phyloP scores from a whole-genome alignment of 305 asterid genomes.

The Solanum chacoense region DNA sequence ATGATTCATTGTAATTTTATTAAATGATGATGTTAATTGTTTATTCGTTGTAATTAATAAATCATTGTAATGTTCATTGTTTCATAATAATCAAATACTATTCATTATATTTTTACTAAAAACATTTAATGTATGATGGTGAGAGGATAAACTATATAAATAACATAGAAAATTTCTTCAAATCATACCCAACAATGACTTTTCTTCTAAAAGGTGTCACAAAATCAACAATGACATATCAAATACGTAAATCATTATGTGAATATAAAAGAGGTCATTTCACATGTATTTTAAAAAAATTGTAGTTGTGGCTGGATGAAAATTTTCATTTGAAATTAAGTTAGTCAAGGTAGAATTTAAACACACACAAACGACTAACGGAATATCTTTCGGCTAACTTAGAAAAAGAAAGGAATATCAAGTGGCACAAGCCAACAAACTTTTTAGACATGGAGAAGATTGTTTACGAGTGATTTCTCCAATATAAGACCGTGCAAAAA shows the following conservation, averaged over 20 bases:
- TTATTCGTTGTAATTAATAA: not conserved
- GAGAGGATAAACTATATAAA: not conserved
- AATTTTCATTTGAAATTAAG: not conserved
- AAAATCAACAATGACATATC: not conserved
- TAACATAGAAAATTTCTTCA: not conserved
- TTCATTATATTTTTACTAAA: not conserved
- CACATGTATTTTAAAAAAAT: not conserved
- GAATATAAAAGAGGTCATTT: not conserved
- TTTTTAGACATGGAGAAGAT: not conserved
- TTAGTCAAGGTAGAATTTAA: not conserved
- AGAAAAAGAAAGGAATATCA: not conserved
- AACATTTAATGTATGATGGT: not conserved
- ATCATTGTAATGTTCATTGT: not conserved
- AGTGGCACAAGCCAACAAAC: not conserved
- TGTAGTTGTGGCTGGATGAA: not conserved
- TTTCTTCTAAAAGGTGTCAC: not conserved
- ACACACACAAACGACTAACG: not conserved
- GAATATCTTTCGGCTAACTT: not conserved
- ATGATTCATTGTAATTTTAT: not conserved
- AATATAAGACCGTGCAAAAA: not conserved
- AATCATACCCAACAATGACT: conserved; percentile 7
- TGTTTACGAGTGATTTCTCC: not conserved
- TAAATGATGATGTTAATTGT: not conserved
- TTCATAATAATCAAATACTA: not conserved
- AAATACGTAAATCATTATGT: not conserved